phyloP scores from a whole-genome alignment of 2,329 filamentous ascomycete species.

The Penicillium sp. region DNA sequence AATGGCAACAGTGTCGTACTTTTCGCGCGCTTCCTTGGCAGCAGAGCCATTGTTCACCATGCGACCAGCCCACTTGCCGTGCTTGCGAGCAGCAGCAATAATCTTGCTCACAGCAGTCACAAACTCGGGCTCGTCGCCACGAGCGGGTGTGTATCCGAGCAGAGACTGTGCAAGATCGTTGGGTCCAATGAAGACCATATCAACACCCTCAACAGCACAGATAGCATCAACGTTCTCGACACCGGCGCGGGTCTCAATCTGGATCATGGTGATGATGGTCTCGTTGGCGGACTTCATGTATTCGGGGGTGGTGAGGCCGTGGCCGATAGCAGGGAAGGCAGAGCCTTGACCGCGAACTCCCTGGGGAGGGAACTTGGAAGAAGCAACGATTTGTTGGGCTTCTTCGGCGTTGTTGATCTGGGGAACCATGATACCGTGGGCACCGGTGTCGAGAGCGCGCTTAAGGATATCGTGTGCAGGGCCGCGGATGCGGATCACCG shows the following conservation, averaged over 20 bases:
- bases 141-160: constrained; percentile 62
- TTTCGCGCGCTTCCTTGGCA: constrained; percentile 42
- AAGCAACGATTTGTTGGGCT: constrained; percentile 24
- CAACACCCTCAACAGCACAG: constrained; percentile 40
- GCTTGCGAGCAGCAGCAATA: constrained; percentile 58
- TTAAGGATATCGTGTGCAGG: constrained; percentile 27
- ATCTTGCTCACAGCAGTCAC: constrained; percentile 61
- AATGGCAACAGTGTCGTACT: constrained; percentile 51
- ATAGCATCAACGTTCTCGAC: constrained; percentile 46
- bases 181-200: constrained; percentile 40
- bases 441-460: constrained; percentile 27
- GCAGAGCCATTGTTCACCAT: constrained; percentile 50
- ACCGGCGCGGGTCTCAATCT: constrained; percentile 43
- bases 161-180: constrained; percentile 49
- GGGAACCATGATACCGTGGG: constrained; percentile 49
- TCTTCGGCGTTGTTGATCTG: constrained; percentile 55
- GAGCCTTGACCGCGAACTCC: constrained; percentile 33
- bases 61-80: constrained; percentile 66
- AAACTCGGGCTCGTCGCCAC: constrained; percentile 57
- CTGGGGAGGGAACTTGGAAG: constrained; percentile 33
- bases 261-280: constrained; percentile 37
- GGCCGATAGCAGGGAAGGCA: constrained; percentile 28
- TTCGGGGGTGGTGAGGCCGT: constrained; percentile 36
- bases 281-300: constrained; percentile 40
- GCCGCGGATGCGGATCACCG: constrained; percentile 25